A percentile compares a stretch with the other conserved stretches of the same genome.
Conservation (phyloP, 2,329 filamentous ascomycete genomes). For the Tolypocladium tundrense region DNA sequence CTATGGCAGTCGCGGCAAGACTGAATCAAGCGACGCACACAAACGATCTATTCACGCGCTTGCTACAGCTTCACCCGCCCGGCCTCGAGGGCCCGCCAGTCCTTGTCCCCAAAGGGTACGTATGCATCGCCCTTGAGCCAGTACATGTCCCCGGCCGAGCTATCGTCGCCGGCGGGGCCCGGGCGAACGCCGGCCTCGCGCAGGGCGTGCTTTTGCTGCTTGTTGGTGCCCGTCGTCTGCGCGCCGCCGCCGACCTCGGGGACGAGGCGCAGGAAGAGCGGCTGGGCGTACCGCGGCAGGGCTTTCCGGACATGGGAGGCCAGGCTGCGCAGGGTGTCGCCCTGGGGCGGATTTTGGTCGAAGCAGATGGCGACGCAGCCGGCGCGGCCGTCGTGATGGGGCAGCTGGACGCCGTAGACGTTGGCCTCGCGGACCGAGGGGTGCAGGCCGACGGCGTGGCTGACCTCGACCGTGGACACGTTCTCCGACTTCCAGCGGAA, state of each 20-base stretch:
- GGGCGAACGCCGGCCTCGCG: conserved; percentile 67
- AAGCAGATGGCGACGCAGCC: conserved; percentile 67
- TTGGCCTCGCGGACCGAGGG: conserved; percentile 65
- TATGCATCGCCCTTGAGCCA: conserved; percentile 62
- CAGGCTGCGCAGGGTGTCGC: conserved; percentile 44
- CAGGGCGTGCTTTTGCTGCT: conserved; percentile 72
- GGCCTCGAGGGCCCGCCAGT: conserved; percentile 59
- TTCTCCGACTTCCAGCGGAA: conserved; percentile 80
- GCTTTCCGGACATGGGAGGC: conserved; percentile 44
- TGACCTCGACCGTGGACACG: conserved; percentile 72
- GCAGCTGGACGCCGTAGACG: conserved; percentile 73
- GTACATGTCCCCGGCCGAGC: conserved; percentile 37
- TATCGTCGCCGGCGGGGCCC: conserved; percentile 4
- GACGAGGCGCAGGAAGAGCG: conserved; percentile 65
- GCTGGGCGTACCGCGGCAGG: conserved; percentile 66
- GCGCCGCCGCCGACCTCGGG: conserved; percentile 40
- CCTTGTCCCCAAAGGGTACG: conserved; percentile 50
- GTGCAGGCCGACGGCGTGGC: conserved; percentile 61
- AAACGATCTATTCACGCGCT: no score
- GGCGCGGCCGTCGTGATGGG: conserved; percentile 72
- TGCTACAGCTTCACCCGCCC: conserved; percentile 60
- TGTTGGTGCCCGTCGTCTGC: conserved; percentile 73
- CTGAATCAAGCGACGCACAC: neutral
- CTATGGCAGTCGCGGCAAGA: no score
- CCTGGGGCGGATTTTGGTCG: conserved; percentile 31